Evolutionary conservation across 192 early-diverging fungal genomes (phyloP).

Genomic region (Coemansia sp.): DNA sequence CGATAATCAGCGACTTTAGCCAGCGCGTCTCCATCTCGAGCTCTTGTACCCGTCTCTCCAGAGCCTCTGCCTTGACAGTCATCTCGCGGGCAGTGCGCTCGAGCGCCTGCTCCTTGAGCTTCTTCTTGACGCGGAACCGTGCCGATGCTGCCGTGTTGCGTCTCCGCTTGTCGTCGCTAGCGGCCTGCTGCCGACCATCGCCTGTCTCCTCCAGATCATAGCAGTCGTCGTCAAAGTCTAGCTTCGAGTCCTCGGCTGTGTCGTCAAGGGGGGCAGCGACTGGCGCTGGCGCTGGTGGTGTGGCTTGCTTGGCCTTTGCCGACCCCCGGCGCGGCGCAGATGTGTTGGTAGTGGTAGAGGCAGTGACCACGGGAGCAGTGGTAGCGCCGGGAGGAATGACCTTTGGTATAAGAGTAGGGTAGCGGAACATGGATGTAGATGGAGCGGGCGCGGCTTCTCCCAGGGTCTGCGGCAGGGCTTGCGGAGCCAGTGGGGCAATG

Average conservation of each 20-base stretch:
- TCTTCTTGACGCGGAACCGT: constrained; percentile 95
- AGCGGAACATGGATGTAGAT: constrained; percentile 8
- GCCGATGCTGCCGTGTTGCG: constrained; percentile 96
- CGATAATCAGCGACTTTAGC: constrained; percentile 83
- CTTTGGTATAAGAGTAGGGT: constrained; percentile 36
- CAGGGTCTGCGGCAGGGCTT: constrained; percentile 12
- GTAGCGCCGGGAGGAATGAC: neutral
- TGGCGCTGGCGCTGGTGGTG: neutral
- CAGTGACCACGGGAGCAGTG: neutral
- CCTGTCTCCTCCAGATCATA: neutral
- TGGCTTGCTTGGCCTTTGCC: constrained; percentile 12
- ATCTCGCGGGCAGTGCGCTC: constrained; percentile 81
- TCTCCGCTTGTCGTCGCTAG: constrained; percentile 86
- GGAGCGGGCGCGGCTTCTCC: neutral
- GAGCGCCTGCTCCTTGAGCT: constrained; percentile 86
- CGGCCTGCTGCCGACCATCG: constrained; percentile 32
- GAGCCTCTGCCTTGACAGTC: constrained; percentile 66
- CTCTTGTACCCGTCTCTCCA: constrained; percentile 80
- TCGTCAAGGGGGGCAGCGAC: neutral
- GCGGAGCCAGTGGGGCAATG: constrained; percentile 24
- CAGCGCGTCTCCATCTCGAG: constrained; percentile 92
- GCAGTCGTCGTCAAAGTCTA: constrained; percentile 6
- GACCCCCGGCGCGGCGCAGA: constrained; percentile 4
- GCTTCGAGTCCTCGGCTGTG: neutral
- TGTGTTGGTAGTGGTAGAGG: neutral